Conservation (phyloP, 805 yeast genomes). For the Clavispora santaluciae region DNA sequence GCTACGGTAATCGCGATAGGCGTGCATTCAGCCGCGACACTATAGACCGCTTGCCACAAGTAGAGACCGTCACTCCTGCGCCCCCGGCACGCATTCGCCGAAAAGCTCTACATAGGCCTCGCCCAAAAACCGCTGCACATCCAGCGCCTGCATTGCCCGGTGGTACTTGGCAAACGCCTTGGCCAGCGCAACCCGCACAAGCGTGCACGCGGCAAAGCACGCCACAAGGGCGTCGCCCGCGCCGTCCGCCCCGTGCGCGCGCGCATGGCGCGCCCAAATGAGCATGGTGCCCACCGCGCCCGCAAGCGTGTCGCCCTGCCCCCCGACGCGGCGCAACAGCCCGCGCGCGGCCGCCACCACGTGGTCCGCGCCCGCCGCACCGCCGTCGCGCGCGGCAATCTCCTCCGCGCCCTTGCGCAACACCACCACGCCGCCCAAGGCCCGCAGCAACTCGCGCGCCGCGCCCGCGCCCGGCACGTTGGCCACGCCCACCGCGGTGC, state of each 20-base stretch:
- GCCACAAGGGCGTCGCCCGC: slow-evolving; percentile 41
- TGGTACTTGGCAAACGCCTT: slow-evolving; percentile 63
- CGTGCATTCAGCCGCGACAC: too few species aligned
- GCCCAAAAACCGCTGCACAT: slow-evolving; percentile 66
- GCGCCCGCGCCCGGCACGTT: slow-evolving; percentile 21
- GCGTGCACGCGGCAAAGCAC: slow-evolving; percentile 64
- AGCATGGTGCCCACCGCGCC: slow-evolving; percentile 81
- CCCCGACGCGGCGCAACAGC: slow-evolving; percentile 80
- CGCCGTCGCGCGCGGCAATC: slow-evolving; percentile 49
- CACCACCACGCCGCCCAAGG: slow-evolving; percentile 55
- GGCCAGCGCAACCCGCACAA: slow-evolving; percentile 61
- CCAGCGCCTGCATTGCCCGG: slow-evolving; percentile 81
- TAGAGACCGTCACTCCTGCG: too few species aligned
- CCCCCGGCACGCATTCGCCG: slow-evolving; percentile 13
- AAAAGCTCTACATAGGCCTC: slow-evolving; percentile 52
- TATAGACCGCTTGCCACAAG: neutral
- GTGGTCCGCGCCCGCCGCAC: slow-evolving; percentile 12
- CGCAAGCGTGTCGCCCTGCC: slow-evolving; percentile 92
- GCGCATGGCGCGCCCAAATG: slow-evolving; percentile 73
- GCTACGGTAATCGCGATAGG: neutral
- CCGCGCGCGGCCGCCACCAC: slow-evolving; percentile 51
- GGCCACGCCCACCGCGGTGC: slow-evolving; percentile 41
- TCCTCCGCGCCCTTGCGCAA: slow-evolving; percentile 73
- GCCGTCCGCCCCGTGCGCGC: slow-evolving; percentile 26
- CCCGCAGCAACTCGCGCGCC: slow-evolving; percentile 41